Conservation (phyloP, 106 monocot species). For the Platanthera guangdongensis region DNA sequence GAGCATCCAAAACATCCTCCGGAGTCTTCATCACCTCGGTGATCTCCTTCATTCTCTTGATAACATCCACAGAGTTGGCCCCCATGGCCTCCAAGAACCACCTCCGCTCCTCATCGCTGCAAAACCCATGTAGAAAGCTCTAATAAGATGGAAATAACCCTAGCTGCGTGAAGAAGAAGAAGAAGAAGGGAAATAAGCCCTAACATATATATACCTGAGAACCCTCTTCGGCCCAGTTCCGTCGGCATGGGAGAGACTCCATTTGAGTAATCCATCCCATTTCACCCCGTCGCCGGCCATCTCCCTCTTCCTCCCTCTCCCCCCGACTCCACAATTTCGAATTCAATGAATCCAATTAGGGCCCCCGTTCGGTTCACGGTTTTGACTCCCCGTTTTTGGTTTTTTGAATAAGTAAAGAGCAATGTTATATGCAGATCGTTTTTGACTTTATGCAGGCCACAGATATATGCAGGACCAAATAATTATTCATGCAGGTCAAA, state of each 20-base stretch:
- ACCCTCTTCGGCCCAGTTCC: constrained; percentile 46
- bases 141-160: too few species aligned
- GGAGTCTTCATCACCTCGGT: constrained; percentile 80
- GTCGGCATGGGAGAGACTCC: constrained; percentile 78
- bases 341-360: not conserved
- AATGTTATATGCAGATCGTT: too few species aligned
- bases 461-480: too few species aligned
- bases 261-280: constrained; percentile 85
- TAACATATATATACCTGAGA: constrained; percentile 39
- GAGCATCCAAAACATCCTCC: constrained; percentile 59
- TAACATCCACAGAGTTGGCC: constrained; percentile 63
- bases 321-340: not conserved
- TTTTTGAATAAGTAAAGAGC: too few species aligned
- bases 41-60: constrained; percentile 96
- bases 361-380: too few species aligned
- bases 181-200: not conserved
- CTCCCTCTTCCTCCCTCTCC: not conserved
- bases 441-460: too few species aligned
- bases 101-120: constrained; percentile 70
- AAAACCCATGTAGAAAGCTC: not conserved
- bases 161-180: not conserved
- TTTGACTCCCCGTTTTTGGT: too few species aligned
- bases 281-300: constrained; percentile 62
- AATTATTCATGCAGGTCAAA: too few species aligned
- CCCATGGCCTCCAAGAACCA: constrained; percentile 99